Conservation (phyloP, 2,329 filamentous ascomycete species). For the Pezicula carpinea region DNA sequence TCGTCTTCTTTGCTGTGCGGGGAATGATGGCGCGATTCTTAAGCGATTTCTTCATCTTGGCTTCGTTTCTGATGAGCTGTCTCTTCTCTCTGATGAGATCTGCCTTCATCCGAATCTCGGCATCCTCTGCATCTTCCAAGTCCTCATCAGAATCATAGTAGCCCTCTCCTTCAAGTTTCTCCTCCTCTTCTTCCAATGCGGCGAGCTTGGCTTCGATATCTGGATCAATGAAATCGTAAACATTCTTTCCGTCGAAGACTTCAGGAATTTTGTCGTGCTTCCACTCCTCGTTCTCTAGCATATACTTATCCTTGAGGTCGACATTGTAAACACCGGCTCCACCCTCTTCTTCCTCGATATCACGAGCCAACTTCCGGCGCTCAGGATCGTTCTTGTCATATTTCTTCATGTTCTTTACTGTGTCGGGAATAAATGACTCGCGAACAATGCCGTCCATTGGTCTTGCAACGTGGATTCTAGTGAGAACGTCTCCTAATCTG, state of each 20-base stretch:
- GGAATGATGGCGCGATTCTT: slow-evolving; percentile 97
- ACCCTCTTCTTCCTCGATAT: slow-evolving; percentile 87
- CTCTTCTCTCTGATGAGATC: slow-evolving; percentile 95
- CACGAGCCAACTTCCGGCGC: slow-evolving; percentile 72
- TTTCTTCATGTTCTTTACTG: slow-evolving; percentile 73
- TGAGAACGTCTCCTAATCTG: slow-evolving; percentile 83
- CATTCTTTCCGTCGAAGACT: slow-evolving; percentile 91
- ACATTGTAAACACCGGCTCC: slow-evolving; percentile 95
- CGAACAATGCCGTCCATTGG: slow-evolving; percentile 76
- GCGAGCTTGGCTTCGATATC: slow-evolving; percentile 93
- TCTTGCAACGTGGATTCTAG: slow-evolving; percentile 94
- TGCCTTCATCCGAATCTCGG: slow-evolving; percentile 84
- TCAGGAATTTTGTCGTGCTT: slow-evolving; percentile 96
- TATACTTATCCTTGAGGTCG: slow-evolving; percentile 83
- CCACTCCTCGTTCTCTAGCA: slow-evolving; percentile 86
- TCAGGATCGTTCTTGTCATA: slow-evolving; percentile 90
- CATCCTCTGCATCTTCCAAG: slow-evolving; percentile 83
- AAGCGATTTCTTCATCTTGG: slow-evolving; percentile 89
- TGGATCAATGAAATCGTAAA: slow-evolving; percentile 94
- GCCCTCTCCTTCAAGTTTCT: slow-evolving; percentile 83
- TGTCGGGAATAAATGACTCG: slow-evolving; percentile 86
- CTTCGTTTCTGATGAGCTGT: slow-evolving; percentile 86
- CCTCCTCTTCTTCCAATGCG: slow-evolving; percentile 91
- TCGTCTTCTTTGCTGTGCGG: slow-evolving; percentile 73
- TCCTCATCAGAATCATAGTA: slow-evolving; percentile 84